Percentiles rank a stretch among this genome's conserved stretches.
These are phyloP conservation scores for Cenococcum geophilum DNA, from an alignment of 495 filamentous ascomycete genomes.

Conservation along the genomic window DNA sequence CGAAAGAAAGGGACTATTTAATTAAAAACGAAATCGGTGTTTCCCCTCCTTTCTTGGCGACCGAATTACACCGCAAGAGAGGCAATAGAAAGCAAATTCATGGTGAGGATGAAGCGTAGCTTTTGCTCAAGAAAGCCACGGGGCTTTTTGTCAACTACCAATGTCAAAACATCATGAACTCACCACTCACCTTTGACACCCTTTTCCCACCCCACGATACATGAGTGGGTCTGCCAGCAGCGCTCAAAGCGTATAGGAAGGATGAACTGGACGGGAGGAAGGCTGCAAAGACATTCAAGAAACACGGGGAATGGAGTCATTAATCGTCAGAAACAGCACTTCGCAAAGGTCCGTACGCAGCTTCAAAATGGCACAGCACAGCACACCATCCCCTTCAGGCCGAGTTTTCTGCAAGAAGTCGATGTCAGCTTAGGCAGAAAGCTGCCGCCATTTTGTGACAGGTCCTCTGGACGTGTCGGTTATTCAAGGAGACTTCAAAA, in stretches of 20 bases:
- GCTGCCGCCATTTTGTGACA: constrained; percentile 9
- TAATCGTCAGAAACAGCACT: constrained; percentile 29
- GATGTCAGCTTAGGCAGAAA: constrained; percentile 4
- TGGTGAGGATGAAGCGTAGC: too few species aligned
- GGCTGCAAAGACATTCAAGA: constrained; percentile 24
- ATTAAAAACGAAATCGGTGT: too few species aligned
- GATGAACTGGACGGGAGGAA: constrained; percentile 36
- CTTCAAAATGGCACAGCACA: constrained; percentile 17
- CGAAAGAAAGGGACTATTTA: too few species aligned
- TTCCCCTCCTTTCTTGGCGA: too few species aligned
- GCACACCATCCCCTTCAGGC: constrained; percentile 10
- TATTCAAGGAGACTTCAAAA: constrained; percentile 9
- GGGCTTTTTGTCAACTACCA: too few species aligned
- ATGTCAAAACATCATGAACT: background rate
- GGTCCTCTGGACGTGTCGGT: constrained; percentile 14
- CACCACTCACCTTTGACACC: background rate
- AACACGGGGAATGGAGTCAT: constrained; percentile 13
- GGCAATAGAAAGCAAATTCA: too few species aligned
- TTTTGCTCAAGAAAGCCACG: too few species aligned
- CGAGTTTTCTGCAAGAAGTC: constrained; percentile 15
- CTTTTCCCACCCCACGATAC: background rate
- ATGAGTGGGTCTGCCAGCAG: background rate
- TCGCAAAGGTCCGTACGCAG: constrained; percentile 21
- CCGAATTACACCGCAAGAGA: too few species aligned
- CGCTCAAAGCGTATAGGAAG: background rate